Conservation (phyloP, 805 yeast genomes). For the Candida nonsorbophila region DNA sequence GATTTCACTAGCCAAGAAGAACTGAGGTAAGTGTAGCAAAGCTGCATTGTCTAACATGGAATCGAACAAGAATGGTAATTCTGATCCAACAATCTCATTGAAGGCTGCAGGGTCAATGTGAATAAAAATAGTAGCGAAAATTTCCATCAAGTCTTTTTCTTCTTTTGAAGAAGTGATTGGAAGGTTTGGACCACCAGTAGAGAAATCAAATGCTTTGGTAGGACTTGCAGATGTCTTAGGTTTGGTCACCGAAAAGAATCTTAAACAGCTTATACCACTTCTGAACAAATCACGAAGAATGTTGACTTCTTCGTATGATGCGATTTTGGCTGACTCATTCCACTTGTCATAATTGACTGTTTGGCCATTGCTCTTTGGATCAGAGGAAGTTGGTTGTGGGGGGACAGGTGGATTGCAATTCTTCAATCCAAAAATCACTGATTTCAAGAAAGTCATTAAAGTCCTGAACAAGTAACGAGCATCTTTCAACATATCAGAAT, state of each 20-base stretch:
- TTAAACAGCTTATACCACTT: slow-evolving; percentile 77
- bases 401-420: slow-evolving; percentile 77
- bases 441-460: slow-evolving; percentile 81
- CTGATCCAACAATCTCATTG: slow-evolving; percentile 82
- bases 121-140: slow-evolving; percentile 87
- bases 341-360: slow-evolving; percentile 48
- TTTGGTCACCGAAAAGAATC: slow-evolving; percentile 60
- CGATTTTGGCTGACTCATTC: slow-evolving; percentile 84
- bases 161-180: slow-evolving; percentile 88
- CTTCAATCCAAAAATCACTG: slow-evolving; percentile 83
- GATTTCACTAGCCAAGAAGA: slow-evolving; percentile 89
- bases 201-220: slow-evolving; percentile 45
- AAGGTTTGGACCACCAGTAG: slow-evolving; percentile 71
- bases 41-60: slow-evolving; percentile 82
- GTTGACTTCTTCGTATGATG: slow-evolving; percentile 75
- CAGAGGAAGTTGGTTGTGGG: slow-evolving; percentile 36
- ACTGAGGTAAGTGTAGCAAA: slow-evolving; percentile 84
- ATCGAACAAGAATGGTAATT: slow-evolving; percentile 71
- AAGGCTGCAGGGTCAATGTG: slow-evolving; percentile 94
- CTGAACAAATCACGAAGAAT: slow-evolving; percentile 73
- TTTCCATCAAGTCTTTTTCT: slow-evolving; percentile 93
- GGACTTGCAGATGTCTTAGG: slow-evolving; percentile 32
- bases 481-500: slow-evolving; percentile 73
- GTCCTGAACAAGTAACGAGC: slow-evolving; percentile 86
- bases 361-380: slow-evolving; percentile 42